A percentile compares a stretch with the other conserved stretches of the same genome.
These are phyloP conservation scores for Pulveroboletus sp. DNA, from an alignment of 768 basidiomycete genomes.

Conservation along the genomic window DNA sequence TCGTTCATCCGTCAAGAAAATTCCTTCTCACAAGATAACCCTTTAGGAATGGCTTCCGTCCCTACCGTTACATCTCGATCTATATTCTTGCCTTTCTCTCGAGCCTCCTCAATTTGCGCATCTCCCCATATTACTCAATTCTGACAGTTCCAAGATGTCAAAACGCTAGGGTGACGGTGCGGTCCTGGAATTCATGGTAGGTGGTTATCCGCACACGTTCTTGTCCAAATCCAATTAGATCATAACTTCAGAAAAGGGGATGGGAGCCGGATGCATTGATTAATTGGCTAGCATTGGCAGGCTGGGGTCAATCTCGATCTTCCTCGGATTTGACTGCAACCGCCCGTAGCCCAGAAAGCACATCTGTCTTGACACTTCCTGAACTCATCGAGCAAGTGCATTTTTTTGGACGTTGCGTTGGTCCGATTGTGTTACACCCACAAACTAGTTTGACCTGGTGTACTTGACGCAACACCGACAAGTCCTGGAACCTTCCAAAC, in stretches of 20 bases:
- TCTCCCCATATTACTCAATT: constrained; percentile 84
- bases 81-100: constrained; percentile 78
- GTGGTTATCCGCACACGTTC: constrained; percentile 13
- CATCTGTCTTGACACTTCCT: constrained; percentile 54
- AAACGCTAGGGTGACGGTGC: constrained; percentile 90
- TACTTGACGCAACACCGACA: constrained; percentile 80
- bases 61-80: constrained; percentile 83
- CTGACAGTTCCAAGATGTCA: constrained; percentile 91
- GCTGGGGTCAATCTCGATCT: constrained; percentile 69
- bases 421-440: background rate
- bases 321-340: constrained; percentile 19
- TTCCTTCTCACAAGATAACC: background rate
- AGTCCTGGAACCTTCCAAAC: constrained; percentile 74
- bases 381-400: constrained; percentile 64
- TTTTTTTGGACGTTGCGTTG: background rate
- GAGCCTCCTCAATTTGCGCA: constrained; percentile 83
- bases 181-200: constrained; percentile 83
- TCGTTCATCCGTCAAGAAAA: background rate
- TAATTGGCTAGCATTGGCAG: constrained; percentile 94
- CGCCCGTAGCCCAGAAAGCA: constrained; percentile 60
- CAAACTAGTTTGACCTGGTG: constrained; percentile 66
- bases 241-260: constrained; percentile 59
- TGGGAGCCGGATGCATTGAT: constrained; percentile 90
- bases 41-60: constrained; percentile 94
- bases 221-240: background rate